phyloP scores from a whole-genome alignment of 2,329 filamentous ascomycete genomes.

The Ophiostoma ulmi region DNA sequence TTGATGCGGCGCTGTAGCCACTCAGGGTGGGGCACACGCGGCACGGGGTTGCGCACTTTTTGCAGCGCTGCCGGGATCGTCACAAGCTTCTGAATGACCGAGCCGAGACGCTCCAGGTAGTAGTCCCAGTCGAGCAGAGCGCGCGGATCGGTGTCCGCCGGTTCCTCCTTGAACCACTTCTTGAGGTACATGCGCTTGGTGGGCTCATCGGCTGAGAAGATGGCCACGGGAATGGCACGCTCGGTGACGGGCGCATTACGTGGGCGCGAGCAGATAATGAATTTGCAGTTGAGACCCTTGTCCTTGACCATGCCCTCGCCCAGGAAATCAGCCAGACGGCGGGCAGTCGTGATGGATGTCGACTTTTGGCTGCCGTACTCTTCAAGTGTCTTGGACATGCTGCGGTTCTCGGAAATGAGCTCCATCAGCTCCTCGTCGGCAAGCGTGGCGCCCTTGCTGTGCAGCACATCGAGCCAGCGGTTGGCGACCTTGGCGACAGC shows the following conservation, averaged over 20 bases:
- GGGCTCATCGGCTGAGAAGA: slow-evolving; percentile 87
- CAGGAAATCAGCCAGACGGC: slow-evolving; percentile 88
- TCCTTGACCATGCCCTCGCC: slow-evolving; percentile 99
- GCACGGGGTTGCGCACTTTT: slow-evolving; percentile 90
- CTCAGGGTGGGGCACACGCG: slow-evolving; percentile 86
- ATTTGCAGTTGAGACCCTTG: slow-evolving; percentile 98
- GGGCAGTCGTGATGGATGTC: slow-evolving; percentile 97
- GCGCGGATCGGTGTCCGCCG: slow-evolving; percentile 82
- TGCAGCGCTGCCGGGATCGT: slow-evolving; percentile 96
- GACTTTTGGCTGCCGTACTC: slow-evolving; percentile 96
- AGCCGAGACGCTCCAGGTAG: slow-evolving; percentile 90
- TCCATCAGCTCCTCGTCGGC: slow-evolving; percentile 97
- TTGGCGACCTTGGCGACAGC: slow-evolving; percentile 94
- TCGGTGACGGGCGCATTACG: slow-evolving; percentile 90
- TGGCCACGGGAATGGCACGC: slow-evolving; percentile 87
- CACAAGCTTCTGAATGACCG: slow-evolving; percentile 97
- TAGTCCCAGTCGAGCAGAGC: slow-evolving; percentile 94
- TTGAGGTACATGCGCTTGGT: slow-evolving; percentile 85
- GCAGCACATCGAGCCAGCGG: slow-evolving; percentile 90
- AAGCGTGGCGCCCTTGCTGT: slow-evolving; percentile 80
- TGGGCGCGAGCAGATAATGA: slow-evolving; percentile 88
- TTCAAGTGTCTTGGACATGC: slow-evolving; percentile 93
- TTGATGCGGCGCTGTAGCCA: slow-evolving; percentile 94
- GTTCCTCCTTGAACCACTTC: slow-evolving; percentile 95
- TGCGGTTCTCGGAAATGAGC: slow-evolving; percentile 99